Evolutionary conservation across 805 yeast genomes (phyloP).

Genomic region (Nakazawaea wyomingensis): DNA sequence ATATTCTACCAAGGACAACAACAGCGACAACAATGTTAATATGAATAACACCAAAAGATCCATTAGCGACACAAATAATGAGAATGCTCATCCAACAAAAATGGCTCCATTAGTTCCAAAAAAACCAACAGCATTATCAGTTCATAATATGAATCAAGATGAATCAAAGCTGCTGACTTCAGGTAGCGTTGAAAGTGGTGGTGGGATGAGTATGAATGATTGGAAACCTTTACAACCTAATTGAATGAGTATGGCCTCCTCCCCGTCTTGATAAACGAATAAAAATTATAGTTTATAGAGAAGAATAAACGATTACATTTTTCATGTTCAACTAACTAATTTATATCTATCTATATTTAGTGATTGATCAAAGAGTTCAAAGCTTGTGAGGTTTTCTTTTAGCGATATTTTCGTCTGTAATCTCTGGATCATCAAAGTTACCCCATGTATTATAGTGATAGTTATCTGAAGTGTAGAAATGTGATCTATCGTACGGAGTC

Average conservation of each 20-base stretch:
- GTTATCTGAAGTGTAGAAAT: conserved; percentile 30
- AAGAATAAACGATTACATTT: too few species aligned
- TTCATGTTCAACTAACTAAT: too few species aligned
- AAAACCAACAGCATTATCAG: conserved; percentile 9
- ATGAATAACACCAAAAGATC: too few species aligned
- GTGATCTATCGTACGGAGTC: conserved; percentile 38
- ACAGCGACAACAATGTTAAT: too few species aligned
- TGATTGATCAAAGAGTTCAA: neutral
- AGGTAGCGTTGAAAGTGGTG: neutral
- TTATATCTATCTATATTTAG: too few species aligned
- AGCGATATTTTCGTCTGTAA: neutral
- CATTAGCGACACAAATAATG: neutral
- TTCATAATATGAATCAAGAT: neutral
- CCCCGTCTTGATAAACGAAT: too few species aligned
- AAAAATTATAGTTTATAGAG: too few species aligned
- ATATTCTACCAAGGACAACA: neutral
- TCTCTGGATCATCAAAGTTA: neutral
- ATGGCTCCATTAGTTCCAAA: conserved; percentile 12
- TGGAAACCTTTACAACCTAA: conserved; percentile 14
- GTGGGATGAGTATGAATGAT: conserved; percentile 6
- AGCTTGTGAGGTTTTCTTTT: neutral
- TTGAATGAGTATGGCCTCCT: too few species aligned
- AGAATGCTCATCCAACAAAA: conserved; percentile 1
- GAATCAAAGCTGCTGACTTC: conserved; percentile 1
- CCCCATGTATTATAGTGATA: conserved; percentile 2